Base-by-base conservation (phyloP, 768 basidiomycete genomes). In the Leccinum aurantiacum region DNA sequence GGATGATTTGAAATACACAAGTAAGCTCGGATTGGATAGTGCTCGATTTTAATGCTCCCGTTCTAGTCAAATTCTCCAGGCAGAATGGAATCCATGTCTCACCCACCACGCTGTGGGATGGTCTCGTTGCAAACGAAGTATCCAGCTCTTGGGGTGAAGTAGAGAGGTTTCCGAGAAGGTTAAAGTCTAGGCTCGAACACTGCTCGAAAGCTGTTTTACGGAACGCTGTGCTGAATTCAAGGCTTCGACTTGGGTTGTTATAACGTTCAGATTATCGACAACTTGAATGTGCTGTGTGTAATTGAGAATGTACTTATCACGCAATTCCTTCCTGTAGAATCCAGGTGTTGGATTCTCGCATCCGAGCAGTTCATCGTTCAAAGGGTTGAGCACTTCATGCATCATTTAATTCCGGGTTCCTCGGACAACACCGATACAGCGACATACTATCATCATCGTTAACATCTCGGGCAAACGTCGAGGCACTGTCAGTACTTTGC, bases 21-120 rank as follows among this genome's bases (percentile, higher is more conserved):
- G 94, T 95, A 67, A 56, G 89, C 77, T 13, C 2, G 48, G 11
- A 33, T 6, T 11, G 37, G 13, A 35, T 13, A 4, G 35, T 41
- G 15, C 35, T 57, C 24, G 44, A 15, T 27, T 29, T 41, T 35
- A 13, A 47, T 8, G 19, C 11, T n/a, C 48, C 11, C 35, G 2
- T 29, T 60, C 31, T 66, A 95, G 93, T 97, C 80, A 97, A 95
- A 74, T 88, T 89, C 71, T 85, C 90, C 15, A 80, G 95, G 62
- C 95, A 97, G 77, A 97, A 98, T 62, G 82, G 91, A 3, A 85
- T 97, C 44, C 95, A 98, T 64, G 92, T 96, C 51, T 95, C 93
- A 1, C 93, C 94, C 4, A 90, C 93, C 44, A 83, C 80, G 2
- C 76, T 91, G 2, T 90, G 86, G 84, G 88, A 94, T 64, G 90